These are phyloP conservation scores for Ambrosiella xylebori DNA, from an alignment of 2,329 filamentous ascomycete species.

Conservation along the genomic window DNA sequence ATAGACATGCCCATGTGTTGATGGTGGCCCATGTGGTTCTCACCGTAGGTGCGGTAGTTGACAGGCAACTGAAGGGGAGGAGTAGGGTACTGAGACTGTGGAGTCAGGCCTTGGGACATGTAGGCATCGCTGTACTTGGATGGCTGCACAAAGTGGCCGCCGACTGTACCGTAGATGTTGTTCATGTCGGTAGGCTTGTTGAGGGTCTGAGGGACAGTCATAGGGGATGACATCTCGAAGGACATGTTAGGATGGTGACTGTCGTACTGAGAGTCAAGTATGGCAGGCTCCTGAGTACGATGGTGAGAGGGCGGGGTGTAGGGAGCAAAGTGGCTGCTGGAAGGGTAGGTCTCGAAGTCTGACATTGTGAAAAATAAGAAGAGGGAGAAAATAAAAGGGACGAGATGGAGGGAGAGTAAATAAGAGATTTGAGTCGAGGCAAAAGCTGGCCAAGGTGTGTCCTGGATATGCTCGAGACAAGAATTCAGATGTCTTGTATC, in stretches of 20 bases:
- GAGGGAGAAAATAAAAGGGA: conserved; percentile 6
- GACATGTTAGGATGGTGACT: conserved; percentile 5
- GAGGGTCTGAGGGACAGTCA: background rate
- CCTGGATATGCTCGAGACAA: background rate
- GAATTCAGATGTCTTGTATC: background rate
- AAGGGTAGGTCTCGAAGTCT: conserved; percentile 24
- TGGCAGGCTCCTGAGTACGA: conserved; percentile 7
- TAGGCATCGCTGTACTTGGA: background rate
- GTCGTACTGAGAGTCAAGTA: conserved; percentile 6
- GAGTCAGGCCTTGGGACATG: conserved; percentile 1
- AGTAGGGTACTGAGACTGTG: conserved; percentile 4
- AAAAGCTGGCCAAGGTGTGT: background rate
- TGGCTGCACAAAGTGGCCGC: conserved; percentile 3
- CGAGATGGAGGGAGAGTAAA: background rate
- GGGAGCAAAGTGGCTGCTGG: conserved; percentile 23
- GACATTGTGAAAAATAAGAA: conserved; percentile 21
- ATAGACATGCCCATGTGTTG: background rate
- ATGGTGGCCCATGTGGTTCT: background rate
- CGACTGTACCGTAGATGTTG: conserved; percentile 6
- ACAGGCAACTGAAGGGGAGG: conserved; percentile 7
- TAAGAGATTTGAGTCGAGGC: conserved; percentile 2
- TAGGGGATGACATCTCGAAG: conserved; percentile 9
- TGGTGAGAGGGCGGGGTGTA: conserved; percentile 28
- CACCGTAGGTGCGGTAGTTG: background rate
- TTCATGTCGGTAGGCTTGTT: background rate